Conservation (phyloP, 305 asterid genomes). For the Rubia tinctorum region DNA sequence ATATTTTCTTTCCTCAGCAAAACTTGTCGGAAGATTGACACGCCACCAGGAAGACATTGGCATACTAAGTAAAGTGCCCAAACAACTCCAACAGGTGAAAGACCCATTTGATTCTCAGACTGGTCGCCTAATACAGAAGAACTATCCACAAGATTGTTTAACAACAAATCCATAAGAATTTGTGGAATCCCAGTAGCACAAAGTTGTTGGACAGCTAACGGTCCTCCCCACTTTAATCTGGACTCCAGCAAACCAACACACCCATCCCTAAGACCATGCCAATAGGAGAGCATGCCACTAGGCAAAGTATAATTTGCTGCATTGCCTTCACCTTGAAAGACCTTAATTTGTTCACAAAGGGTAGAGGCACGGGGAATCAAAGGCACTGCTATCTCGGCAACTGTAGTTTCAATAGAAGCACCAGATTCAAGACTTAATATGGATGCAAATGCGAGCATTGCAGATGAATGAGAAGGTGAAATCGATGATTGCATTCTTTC, state of each 20-base stretch:
- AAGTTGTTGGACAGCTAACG: conserved; percentile 93
- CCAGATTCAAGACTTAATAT: conserved; percentile 86
- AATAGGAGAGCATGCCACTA: conserved; percentile 67
- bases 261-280: conserved; percentile 95
- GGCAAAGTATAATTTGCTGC: conserved; percentile 32
- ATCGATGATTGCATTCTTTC: conserved; percentile 68
- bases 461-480: conserved; percentile 83
- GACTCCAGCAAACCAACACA: conserved; percentile 87
- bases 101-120: conserved; percentile 58
- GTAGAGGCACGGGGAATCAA: conserved; percentile 94
- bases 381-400: conserved; percentile 89
- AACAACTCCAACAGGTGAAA: conserved; percentile 83
- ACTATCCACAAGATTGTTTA: conserved; percentile 44
- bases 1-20: conserved; percentile 71
- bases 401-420: conserved; percentile 51
- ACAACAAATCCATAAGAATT: conserved; percentile 84
- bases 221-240: conserved; percentile 97
- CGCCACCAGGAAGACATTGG: conserved; percentile 96
- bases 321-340: conserved; percentile 51
- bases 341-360: conserved; percentile 83
- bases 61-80: conserved; percentile 92
- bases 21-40: conserved; percentile 80
- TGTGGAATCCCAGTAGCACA: conserved; percentile 97
- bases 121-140: conserved; percentile 37
- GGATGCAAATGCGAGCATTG: conserved; percentile 97